These are phyloP conservation scores for Sporobolomyces roseus DNA, from an alignment of 768 basidiomycete genomes.

Conservation along the genomic window DNA sequence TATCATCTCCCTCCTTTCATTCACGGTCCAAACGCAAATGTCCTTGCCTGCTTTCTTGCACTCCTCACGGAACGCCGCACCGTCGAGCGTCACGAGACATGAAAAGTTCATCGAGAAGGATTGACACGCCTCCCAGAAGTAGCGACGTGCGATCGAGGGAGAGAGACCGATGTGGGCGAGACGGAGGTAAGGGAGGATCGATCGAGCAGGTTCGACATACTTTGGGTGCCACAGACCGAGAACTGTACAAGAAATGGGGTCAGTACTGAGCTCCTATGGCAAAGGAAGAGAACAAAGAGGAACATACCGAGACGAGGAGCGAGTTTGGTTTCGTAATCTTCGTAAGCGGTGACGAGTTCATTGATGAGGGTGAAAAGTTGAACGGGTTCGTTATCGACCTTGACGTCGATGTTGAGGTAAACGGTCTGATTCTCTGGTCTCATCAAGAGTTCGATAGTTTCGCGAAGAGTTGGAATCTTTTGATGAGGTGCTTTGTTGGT, in stretches of 20 bases:
- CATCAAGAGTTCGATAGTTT: constrained; percentile 78
- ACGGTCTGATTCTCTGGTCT: constrained; percentile 49
- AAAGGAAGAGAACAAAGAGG: constrained; percentile 64
- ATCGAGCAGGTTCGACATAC: constrained; percentile 73
- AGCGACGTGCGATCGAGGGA: constrained; percentile 67
- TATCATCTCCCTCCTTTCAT: constrained; percentile 56
- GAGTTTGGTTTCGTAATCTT: constrained; percentile 67
- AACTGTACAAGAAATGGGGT: constrained; percentile 74
- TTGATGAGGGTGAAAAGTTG: constrained; percentile 79
- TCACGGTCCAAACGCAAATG: constrained; percentile 95
- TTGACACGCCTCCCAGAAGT: constrained; percentile 83
- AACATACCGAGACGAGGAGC: constrained; percentile 68
- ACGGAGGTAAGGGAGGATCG: constrained; percentile 72
- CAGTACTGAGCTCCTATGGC: no score
- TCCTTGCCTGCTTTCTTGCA: constrained; percentile 59
- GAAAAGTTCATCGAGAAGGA: constrained; percentile 81
- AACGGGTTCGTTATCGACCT: constrained; percentile 83
- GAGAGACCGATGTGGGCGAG: constrained; percentile 79
- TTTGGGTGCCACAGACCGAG: constrained; percentile 87
- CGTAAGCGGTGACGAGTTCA: constrained; percentile 59
- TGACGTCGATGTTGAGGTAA: constrained; percentile 77
- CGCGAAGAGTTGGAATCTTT: constrained; percentile 76
- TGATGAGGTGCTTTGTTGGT: constrained; percentile 52
- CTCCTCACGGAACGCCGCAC: constrained; percentile 66
- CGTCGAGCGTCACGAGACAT: constrained; percentile 66